Evolutionary conservation across 305 asterid species (phyloP), one percentile per base, ranked within the genome.

Genomic region (Petunia hybrid): DNA sequence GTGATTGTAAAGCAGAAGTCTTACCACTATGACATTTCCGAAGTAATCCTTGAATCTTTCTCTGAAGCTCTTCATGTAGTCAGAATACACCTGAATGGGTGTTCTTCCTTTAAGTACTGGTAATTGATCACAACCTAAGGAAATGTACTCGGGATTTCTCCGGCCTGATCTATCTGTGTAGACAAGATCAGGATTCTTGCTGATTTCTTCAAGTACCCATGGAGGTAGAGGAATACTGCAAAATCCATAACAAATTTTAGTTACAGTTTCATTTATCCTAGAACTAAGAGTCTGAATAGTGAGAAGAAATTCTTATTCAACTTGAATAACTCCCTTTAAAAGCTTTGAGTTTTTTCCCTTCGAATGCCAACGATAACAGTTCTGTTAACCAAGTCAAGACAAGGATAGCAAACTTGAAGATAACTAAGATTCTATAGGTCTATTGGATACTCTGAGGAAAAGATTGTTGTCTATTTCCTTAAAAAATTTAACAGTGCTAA

Each of bases 141-240:
- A 95, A 81, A 95, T 86, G 67, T 93, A 95, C 84, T 95, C 99
- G 1, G 98, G 97, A 87, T 95, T 93, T 80, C 98, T 92, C 57
- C 94, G 76, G 42, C 99, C 99, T n/a, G 96, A 93, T 83, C 87
- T 85, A 68, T 93, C 99, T 12, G 98, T 92, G 83, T 91, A 95
- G 75, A 91, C 95, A 55, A 95, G 91, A 85, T 93, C 95, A 2
- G 98, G 98, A 73, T 93, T 91, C 83, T 88, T 90, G 90, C 92
- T 89, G 43, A 93, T 92, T 89, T 93, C 99, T 89, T 95, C 99
- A 62, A 95, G 95, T 42, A 91, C 98, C 99, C 98, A 95, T 75
- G 97, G 93, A 14, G 99, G 99, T 81, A 93, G 86, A 64, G 99
- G 95, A 84, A 95, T 91, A 86, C 99, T 94, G 90, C 86, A 89